phyloP scores from a whole-genome alignment of 495 filamentous ascomycete genomes.

The Rhypophila decipiens region DNA sequence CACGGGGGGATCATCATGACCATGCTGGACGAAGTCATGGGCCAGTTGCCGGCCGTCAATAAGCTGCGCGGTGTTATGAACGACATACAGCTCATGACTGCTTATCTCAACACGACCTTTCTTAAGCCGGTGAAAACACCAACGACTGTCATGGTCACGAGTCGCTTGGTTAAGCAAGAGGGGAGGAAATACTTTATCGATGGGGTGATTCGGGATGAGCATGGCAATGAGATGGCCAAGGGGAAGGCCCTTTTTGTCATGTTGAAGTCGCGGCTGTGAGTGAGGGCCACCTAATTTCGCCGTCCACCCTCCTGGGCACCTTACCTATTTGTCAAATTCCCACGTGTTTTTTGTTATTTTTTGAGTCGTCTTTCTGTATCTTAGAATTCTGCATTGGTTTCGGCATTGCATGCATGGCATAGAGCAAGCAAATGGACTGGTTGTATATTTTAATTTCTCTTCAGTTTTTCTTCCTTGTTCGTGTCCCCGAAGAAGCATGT shows the following conservation, averaged over 20 bases:
- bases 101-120: conserved; percentile 53
- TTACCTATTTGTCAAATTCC: too few species aligned
- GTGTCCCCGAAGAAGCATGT: too few species aligned
- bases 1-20: conserved; percentile 59
- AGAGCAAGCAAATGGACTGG: too few species aligned
- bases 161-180: conserved; percentile 29
- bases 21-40: conserved; percentile 50
- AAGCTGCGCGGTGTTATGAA: conserved; percentile 20
- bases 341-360: too few species aligned
- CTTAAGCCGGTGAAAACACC: conserved; percentile 48
- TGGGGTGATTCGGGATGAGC: conserved; percentile 34
- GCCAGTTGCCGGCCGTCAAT: conserved; percentile 45
- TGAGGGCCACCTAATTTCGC: too few species aligned
- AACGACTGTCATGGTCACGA: conserved; percentile 45
- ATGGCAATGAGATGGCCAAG: conserved; percentile 34
- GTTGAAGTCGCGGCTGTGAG: conserved; percentile 20
- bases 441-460: too few species aligned
- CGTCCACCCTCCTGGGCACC: too few species aligned
- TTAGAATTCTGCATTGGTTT: too few species aligned
- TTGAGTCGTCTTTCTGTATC: too few species aligned
- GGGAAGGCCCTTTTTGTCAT: conserved; percentile 42
- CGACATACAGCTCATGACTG: conserved; percentile 41
- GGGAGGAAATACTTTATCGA: conserved; percentile 43
- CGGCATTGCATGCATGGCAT: too few species aligned
- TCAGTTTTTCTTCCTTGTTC: too few species aligned